These are phyloP conservation scores for Suillus discolor DNA, from an alignment of 768 basidiomycete species.

Conservation along the genomic window DNA sequence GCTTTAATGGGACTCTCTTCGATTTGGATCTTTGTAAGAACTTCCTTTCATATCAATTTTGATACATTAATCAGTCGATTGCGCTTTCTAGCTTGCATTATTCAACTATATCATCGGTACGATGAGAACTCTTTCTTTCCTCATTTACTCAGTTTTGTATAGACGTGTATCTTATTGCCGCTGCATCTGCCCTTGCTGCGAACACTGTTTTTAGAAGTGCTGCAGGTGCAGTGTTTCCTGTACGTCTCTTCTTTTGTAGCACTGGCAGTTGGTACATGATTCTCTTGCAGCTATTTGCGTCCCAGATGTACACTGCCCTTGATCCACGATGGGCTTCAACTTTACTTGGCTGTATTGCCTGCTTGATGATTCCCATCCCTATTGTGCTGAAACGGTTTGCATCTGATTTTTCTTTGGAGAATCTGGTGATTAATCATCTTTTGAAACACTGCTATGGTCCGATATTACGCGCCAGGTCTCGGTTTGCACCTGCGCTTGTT, in stretches of 20 bases:
- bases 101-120: background rate
- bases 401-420: background rate
- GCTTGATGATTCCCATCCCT: background rate
- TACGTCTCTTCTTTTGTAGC: background rate
- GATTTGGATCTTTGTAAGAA: background rate
- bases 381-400: background rate
- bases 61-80: background rate
- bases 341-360: background rate
- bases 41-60: background rate
- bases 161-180: background rate
- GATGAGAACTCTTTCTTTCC: background rate
- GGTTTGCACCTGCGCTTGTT: background rate
- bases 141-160: background rate
- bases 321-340: background rate
- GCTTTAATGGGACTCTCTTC: background rate
- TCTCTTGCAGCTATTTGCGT: background rate
- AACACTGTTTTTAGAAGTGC: background rate
- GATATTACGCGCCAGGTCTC: background rate
- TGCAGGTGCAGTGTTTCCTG: background rate
- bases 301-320: background rate
- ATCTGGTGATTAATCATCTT: background rate
- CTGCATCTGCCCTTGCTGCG: background rate
- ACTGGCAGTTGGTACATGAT: background rate
- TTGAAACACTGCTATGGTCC: background rate
- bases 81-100: background rate